phyloP scores from a whole-genome alignment of 2,329 filamentous ascomycete genomes.

The Fusarium oligoseptatum region DNA sequence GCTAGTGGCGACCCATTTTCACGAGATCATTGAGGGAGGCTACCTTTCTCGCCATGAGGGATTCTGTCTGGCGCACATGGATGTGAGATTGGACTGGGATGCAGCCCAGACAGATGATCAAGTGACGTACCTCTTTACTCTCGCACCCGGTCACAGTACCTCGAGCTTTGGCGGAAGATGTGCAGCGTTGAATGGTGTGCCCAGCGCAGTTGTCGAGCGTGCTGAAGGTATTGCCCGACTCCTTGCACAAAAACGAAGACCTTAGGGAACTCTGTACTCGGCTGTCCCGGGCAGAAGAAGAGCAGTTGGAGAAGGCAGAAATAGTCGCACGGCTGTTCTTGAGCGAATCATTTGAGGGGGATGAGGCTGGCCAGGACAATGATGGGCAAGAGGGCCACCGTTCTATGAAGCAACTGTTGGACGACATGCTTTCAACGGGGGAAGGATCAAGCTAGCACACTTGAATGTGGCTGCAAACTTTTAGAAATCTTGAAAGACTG shows the following conservation, averaged over 20 bases:
- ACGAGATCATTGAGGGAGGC: constrained; percentile 78
- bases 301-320: constrained; percentile 77
- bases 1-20: constrained; percentile 73
- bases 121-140: constrained; percentile 80
- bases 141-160: constrained; percentile 75
- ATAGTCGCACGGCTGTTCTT: constrained; percentile 70
- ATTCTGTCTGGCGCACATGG: constrained; percentile 78
- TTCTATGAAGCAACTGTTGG: constrained; percentile 33
- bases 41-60: constrained; percentile 64
- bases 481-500: neutral
- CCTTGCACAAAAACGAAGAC: constrained; percentile 78
- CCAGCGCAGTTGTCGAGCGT: constrained; percentile 76
- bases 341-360: constrained; percentile 32
- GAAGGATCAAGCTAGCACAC: neutral
- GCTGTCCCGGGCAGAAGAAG: constrained; percentile 73
- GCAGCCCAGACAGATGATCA: constrained; percentile 69
- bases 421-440: constrained; percentile 25
- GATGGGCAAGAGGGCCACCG: neutral
- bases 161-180: constrained; percentile 90
- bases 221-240: constrained; percentile 80
- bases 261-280: constrained; percentile 78
- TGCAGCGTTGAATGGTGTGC: constrained; percentile 88
- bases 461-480: neutral
- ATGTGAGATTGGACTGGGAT: constrained; percentile 71
- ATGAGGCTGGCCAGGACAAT: neutral